Evolutionary conservation across 257 asterid genomes (phyloP), one percentile per base, ranked within the genome.

Genomic region (Solanum peruvianum): DNA sequence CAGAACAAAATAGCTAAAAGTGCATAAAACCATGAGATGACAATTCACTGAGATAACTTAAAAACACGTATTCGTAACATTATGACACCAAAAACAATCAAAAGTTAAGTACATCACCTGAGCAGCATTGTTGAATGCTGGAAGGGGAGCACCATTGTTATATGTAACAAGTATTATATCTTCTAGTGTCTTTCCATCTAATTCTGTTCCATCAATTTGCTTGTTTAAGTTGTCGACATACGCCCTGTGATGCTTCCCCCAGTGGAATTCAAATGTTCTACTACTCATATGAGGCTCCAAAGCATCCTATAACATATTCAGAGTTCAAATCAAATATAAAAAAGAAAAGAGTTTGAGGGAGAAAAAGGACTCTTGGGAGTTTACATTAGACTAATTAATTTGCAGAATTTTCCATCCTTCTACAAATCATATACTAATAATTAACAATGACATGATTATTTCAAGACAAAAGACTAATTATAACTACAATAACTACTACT

Each of bases 221-320:
- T 93, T 95, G 95, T 97, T 97, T 86, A 97, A 93, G 93, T 95
- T 97, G 87, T 94, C 98, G 15, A 95, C 98, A 86, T 97, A 95
- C 16, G 96, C 93, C 86, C 93, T 91, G 91, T 94, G 98, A 92
- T 97, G 99, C 93, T 97, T 97, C 15, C 99, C 98, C 99, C 99
- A 97, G 86, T 97, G 99, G 91, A 91, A 97, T 70, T 97, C 99
- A 71, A 97, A 91, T 4, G 98, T 95, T 89, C 93, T 91, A 6
- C 92, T 93, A 87, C 98, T 97, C 98, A 97, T 94, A 87, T 92
- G 94, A 90, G 98, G 99, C 92, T 97, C 98, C 94, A 97, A 89
- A 52, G 98, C 98, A 90, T 97, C 94, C 99, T 97, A 87, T 18
- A n/a, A 8, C 67, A 49, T 29, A 47, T 80, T 80, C 85, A 47